Base-by-base conservation (phyloP, 2,329 filamentous ascomycete genomes). In the Immersiporthe knoxdaviesiana region DNA sequence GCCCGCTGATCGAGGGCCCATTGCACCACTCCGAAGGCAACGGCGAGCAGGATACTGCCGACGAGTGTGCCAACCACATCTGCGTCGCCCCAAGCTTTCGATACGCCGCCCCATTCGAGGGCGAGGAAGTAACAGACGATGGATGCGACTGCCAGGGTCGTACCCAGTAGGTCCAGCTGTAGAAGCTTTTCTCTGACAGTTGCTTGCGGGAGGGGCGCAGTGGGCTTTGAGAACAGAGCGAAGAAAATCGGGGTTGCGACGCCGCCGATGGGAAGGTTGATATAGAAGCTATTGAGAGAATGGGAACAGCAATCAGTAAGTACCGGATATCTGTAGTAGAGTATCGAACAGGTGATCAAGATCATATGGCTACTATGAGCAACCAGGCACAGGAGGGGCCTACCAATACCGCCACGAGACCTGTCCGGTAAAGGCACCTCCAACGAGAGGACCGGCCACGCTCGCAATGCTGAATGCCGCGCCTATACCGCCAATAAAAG, bases 401-500 rank as follows among this genome's bases (percentile, higher is more conserved):
- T 54, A 56, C 50, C 63, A 66, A 18, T n/a, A 68, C 10, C 66
- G 32, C 66, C 66, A 68, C 21, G 74, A 72, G 52, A 76, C 75
- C 35, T 82, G 76, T 41, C 85, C 80, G 2, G 84, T 83, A 60
- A 86, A 84, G 14, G 75, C 84, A 27, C 84, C 84, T 30, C 84
- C 84, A 14, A 85, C 76, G 8, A 87, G 75, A 12, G 84, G 84
- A 0, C 84, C 84, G 2, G 81, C 81, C 12, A 85, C 83, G 44
- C 72, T 74, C 14, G 82, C 81, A 59, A 84, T 77, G 18, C 81
- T 82, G 69, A 80, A 84, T 75, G 83, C 82, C 62, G 75, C 78
- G n/a, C 78, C 79, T 58, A 84, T 77, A 18, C 82, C 70, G 66
- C 81, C 81, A 27, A 70, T 74, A 69, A 75, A 77, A 14, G 76